A percentile compares a stretch with the other conserved stretches of the same genome.
Evolutionary conservation across 768 basidiomycete species (phyloP).

Genomic region (Pleurotus citrinopileatus): DNA sequence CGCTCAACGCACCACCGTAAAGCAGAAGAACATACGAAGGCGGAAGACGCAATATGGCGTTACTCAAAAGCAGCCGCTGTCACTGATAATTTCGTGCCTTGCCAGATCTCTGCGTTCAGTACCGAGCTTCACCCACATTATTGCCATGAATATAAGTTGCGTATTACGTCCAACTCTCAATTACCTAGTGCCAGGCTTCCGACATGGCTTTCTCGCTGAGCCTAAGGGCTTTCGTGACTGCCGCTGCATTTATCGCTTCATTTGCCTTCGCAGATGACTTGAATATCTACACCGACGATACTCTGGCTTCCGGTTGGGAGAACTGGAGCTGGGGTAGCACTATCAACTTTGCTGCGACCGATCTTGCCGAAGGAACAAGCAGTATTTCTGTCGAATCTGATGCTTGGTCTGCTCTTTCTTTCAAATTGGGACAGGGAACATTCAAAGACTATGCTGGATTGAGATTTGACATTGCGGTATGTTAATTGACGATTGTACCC

Average conservation of each 20-base stretch:
- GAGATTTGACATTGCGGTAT: slow-evolving; percentile 47
- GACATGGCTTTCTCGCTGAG: not conserved
- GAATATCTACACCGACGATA: slow-evolving; percentile 37
- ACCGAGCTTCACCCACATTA: not conserved
- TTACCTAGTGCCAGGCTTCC: not conserved
- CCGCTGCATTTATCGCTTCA: not conserved
- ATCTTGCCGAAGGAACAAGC: slow-evolving; percentile 38
- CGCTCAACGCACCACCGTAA: too few relatives aligned
- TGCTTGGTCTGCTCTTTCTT: slow-evolving; percentile 44
- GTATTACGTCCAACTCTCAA: not conserved
- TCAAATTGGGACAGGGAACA: slow-evolving; percentile 34
- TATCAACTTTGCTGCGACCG: slow-evolving; percentile 42
- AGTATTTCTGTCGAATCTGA: slow-evolving; percentile 41
- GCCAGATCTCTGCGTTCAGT: not conserved
- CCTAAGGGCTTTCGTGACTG: not conserved
- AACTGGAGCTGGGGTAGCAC: slow-evolving; percentile 50
- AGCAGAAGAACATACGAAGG: too few relatives aligned
- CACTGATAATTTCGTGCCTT: not conserved
- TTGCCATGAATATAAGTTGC: not conserved
- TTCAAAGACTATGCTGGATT: slow-evolving; percentile 47
- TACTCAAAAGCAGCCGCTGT: not conserved
- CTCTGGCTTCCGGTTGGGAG: slow-evolving; percentile 44
- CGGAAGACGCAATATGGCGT: too few relatives aligned
- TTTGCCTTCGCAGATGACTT: slow-evolving; percentile 28
- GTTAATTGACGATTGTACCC: slow-evolving; percentile 18